A percentile compares a stretch with the other conserved stretches of the same genome.
Evolutionary conservation across 1,284 basidiomycete species (phyloP).

Genomic region (Ceratobasidium sp.): DNA sequence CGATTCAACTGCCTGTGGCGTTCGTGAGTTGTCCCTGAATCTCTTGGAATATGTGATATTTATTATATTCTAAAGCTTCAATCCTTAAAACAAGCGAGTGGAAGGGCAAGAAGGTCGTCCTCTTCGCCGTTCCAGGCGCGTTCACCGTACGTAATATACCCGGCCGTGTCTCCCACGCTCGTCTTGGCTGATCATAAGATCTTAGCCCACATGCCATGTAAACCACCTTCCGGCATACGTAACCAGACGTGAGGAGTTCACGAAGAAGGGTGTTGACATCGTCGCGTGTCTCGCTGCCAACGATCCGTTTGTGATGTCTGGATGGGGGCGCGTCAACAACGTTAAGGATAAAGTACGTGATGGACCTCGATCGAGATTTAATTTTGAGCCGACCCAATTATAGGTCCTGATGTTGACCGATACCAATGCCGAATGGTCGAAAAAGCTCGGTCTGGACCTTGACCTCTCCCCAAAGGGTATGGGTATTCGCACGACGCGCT

Average conservation of each 20-base stretch:
- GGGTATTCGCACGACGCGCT: slow-evolving; percentile 76
- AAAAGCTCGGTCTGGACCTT: slow-evolving; percentile 69
- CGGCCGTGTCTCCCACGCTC: slow-evolving; percentile 47
- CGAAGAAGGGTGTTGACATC: slow-evolving; percentile 78
- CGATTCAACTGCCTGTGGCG: slow-evolving; percentile 59
- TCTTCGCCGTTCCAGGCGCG: slow-evolving; percentile 82
- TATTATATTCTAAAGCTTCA: slow-evolving; percentile 55
- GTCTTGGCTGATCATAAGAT: slow-evolving; percentile 24
- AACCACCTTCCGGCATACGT: slow-evolving; percentile 81
- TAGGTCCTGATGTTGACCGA: slow-evolving; percentile 79
- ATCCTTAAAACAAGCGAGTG: slow-evolving; percentile 69
- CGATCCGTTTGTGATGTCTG: slow-evolving; percentile 83
- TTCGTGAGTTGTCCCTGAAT: slow-evolving; percentile 48
- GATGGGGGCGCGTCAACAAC: slow-evolving; percentile 77
- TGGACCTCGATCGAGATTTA: not conserved
- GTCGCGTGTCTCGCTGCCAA: slow-evolving; percentile 78
- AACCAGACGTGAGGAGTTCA: slow-evolving; percentile 74
- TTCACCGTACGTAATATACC: slow-evolving; percentile 73
- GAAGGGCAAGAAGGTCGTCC: slow-evolving; percentile 87
- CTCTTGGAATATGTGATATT: not conserved
- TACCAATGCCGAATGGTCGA: slow-evolving; percentile 73
- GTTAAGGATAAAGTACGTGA: slow-evolving; percentile 74
- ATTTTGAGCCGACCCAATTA: slow-evolving; percentile 22
- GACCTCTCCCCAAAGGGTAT: slow-evolving; percentile 71
- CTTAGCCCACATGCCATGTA: slow-evolving; percentile 77